Percentiles rank a stretch among this genome's conserved stretches.
Conservation (phyloP, 139 green algal species). For the Coccomyxa sp. region DNA sequence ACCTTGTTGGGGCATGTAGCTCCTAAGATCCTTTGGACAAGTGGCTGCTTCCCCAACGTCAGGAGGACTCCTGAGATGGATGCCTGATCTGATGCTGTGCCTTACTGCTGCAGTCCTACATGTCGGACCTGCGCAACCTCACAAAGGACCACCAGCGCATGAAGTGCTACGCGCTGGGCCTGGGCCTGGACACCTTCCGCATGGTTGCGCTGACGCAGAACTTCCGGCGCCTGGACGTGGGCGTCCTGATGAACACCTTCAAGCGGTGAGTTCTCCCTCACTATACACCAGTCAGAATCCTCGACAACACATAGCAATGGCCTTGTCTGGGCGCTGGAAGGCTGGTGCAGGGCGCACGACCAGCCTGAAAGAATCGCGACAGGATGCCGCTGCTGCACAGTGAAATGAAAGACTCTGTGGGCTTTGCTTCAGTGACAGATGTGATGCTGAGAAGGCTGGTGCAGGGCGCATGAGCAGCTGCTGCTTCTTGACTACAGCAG, state of each 20-base stretch:
- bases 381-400: too few relatives aligned
- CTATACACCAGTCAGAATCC: neutral
- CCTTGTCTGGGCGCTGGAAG: too few relatives aligned
- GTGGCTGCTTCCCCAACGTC: too few relatives aligned
- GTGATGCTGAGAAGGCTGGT: too few relatives aligned
- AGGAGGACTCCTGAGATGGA: neutral
- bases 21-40: too few relatives aligned
- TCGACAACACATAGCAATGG: too few relatives aligned
- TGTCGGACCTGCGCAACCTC: conserved; percentile 65
- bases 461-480: conserved; percentile 57
- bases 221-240: conserved; percentile 84
- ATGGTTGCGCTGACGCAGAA: conserved; percentile 91
- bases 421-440: too few relatives aligned
- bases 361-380: too few relatives aligned
- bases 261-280: conserved; percentile 22
- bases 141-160: conserved; percentile 76
- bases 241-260: conserved; percentile 53
- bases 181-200: conserved; percentile 95
- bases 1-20: too few relatives aligned
- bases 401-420: too few relatives aligned
- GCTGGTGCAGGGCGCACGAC: too few relatives aligned
- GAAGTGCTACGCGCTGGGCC: conserved; percentile 94
- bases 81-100: neutral
- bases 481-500: conserved; percentile 98
- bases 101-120: conserved; percentile 47